phyloP scores from a whole-genome alignment of 345 rosid species.

The Dimocarpus longan region DNA sequence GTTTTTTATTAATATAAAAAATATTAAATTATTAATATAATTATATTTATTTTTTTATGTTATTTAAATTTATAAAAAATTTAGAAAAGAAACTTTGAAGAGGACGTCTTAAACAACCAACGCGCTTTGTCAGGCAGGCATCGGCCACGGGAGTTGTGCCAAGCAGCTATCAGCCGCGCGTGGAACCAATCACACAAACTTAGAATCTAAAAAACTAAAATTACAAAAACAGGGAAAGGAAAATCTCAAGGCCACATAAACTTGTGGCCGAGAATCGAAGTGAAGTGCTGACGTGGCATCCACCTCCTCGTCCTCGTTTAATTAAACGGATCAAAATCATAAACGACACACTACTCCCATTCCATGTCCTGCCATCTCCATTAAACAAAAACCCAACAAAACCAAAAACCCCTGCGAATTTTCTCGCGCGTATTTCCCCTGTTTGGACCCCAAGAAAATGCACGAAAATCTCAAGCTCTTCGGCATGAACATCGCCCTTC shows the following conservation, averaged over 20 bases:
- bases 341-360: conserved; percentile 17
- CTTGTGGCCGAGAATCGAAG: conserved; percentile 86
- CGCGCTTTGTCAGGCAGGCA: no score
- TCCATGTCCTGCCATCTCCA: conserved; percentile 17
- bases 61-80: no score
- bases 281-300: conserved; percentile 72
- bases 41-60: no score
- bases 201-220: neutral
- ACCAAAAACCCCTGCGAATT: conserved; percentile 1
- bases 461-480: conserved; percentile 69
- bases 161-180: no score
- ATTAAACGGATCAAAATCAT: conserved; percentile 70
- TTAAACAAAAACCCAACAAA: neutral
- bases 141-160: no score
- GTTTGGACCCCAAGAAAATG: conserved; percentile 48
- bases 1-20: no score
- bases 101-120: no score
- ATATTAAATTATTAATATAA: no score
- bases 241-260: conserved; percentile 76
- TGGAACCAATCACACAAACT: no score
- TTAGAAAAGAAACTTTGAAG: no score
- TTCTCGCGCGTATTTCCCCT: conserved; percentile 30
- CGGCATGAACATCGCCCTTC: conserved; percentile 67
- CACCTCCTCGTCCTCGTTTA: conserved; percentile 43
- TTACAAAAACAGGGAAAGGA: conserved; percentile 22